Evolutionary conservation across 2,329 filamentous ascomycete species (phyloP).

Genomic region (Salinomyces thailandicus): DNA sequence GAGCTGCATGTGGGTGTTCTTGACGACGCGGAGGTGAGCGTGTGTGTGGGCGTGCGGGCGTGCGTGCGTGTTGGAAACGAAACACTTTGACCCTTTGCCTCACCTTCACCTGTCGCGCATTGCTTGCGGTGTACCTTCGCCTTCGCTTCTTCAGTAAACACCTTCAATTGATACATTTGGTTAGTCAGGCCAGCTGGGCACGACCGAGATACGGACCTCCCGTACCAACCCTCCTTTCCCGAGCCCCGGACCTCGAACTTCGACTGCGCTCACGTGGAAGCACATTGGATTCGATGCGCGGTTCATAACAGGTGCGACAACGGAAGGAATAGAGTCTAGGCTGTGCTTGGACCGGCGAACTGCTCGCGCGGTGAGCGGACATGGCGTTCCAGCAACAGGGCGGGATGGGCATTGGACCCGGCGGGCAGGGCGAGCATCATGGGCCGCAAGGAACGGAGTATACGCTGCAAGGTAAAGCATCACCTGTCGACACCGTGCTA

Average conservation of each 20-base stretch:
- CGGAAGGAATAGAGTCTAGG: not conserved
- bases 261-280: not conserved
- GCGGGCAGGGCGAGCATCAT: conserved; percentile 38
- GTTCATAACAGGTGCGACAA: not conserved
- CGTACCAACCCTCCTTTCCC: too few relatives aligned
- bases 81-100: too few relatives aligned
- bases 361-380: conserved; percentile 6
- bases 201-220: too few relatives aligned
- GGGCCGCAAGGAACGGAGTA: conserved; percentile 57
- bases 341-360: conserved; percentile 3
- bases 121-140: not conserved
- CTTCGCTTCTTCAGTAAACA: not conserved
- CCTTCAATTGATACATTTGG: too few relatives aligned
- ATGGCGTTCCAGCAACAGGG: conserved; percentile 65
- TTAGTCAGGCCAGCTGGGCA: too few relatives aligned
- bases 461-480: conserved; percentile 56
- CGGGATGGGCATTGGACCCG: conserved; percentile 49
- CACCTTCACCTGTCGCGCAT: too few relatives aligned
- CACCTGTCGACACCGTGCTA: too few relatives aligned
- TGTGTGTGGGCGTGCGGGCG: too few relatives aligned
- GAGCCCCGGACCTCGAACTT: not conserved
- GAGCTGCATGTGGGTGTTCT: too few relatives aligned
- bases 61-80: not conserved
- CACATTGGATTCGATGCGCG: not conserved
- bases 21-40: too few relatives aligned